Evolutionary conservation across 2,329 filamentous ascomycete genomes (phyloP).

Genomic region (Colletotrichum aenigma): DNA sequence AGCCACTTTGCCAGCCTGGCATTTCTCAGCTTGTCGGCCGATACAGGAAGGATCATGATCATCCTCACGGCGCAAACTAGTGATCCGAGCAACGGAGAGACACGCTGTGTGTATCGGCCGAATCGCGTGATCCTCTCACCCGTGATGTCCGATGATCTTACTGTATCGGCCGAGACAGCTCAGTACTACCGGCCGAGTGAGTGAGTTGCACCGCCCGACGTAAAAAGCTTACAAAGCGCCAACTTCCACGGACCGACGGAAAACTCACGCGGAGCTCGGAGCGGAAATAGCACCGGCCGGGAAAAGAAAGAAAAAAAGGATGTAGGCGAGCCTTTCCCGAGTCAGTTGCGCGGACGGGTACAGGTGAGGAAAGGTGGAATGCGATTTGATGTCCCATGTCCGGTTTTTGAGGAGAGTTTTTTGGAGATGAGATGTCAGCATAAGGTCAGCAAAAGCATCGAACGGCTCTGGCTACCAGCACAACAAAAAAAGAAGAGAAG

Average conservation of each 20-base stretch:
- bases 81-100: not conserved
- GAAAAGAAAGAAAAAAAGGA: not conserved
- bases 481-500: not conserved
- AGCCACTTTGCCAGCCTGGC: not conserved
- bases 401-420: not conserved
- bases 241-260: not conserved
- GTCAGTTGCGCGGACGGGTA: not conserved
- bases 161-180: not conserved
- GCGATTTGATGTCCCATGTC: not conserved
- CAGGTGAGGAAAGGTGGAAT: not conserved
- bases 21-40: not conserved
- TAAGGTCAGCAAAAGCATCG: not conserved
- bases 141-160: not conserved
- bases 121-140: not conserved
- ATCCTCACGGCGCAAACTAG: not conserved
- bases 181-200: not conserved
- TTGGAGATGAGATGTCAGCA: not conserved
- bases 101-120: not conserved
- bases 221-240: not conserved
- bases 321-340: not conserved
- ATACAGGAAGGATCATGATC: not conserved
- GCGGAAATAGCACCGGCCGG: not conserved
- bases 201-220: not conserved
- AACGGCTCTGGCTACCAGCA: not conserved
- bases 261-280: not conserved